A percentile compares a stretch with the other conserved stretches of the same genome.
phyloP scores from a whole-genome alignment of 768 basidiomycete species.

The Pluteus cervinus region DNA sequence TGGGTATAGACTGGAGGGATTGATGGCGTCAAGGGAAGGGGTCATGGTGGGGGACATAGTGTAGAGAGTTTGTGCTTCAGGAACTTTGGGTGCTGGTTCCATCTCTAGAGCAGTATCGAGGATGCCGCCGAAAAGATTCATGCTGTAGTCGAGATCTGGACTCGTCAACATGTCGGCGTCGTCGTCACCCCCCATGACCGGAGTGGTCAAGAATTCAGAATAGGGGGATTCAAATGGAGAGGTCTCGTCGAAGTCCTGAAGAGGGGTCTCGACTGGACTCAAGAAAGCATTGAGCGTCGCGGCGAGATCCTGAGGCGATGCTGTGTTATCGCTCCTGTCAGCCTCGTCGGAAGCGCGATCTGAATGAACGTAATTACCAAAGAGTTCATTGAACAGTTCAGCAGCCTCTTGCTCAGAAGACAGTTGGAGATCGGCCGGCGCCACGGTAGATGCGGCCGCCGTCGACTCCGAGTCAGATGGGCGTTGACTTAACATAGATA shows the following conservation, averaged over 20 bases:
- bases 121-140: conserved; percentile 16
- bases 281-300: conserved; percentile 22
- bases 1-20: conserved; percentile 23
- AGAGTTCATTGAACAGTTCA: conserved; percentile 17
- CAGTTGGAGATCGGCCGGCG: conserved; percentile 19
- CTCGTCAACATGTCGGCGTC: conserved; percentile 19
- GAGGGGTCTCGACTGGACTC: conserved; percentile 15
- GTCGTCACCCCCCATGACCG: conserved; percentile 19
- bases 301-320: conserved; percentile 15
- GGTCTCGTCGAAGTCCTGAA: conserved; percentile 25
- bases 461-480: conserved; percentile 31
- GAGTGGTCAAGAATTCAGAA: conserved; percentile 32
- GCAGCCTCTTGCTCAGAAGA: conserved; percentile 18
- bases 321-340: conserved; percentile 10
- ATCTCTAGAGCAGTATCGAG: not conserved
- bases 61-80: conserved; percentile 20
- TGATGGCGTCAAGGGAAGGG: conserved; percentile 31
- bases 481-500: conserved; percentile 60
- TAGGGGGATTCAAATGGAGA: conserved; percentile 30
- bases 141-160: conserved; percentile 16
- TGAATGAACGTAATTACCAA: too few species aligned
- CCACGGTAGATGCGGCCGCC: conserved; percentile 21
- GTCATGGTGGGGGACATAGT: conserved; percentile 36
- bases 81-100: conserved; percentile 5
- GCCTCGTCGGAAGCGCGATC: conserved; percentile 6